phyloP scores from a whole-genome alignment of 2,329 filamentous ascomycete genomes.

The Bipolaris cookei region DNA sequence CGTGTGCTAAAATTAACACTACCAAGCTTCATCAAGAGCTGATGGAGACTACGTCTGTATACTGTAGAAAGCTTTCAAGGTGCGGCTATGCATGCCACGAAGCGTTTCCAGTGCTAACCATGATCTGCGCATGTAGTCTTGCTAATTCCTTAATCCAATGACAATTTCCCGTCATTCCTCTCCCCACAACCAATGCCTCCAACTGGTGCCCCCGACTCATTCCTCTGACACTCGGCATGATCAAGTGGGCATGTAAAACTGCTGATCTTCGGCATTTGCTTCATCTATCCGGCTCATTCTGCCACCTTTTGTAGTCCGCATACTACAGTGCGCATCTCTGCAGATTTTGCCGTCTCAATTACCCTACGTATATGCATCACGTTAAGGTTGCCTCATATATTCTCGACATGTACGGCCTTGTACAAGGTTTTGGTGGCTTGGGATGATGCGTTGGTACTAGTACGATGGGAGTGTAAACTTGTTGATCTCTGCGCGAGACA shows the following conservation, averaged over 20 bases:
- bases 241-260: not conserved
- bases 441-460: not conserved
- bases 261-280: not conserved
- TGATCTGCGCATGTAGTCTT: not conserved
- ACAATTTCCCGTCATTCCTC: not conserved
- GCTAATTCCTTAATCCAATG: not conserved
- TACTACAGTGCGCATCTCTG: not conserved
- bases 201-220: not conserved
- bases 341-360: not conserved
- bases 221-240: not conserved
- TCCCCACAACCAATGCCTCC: too few species aligned
- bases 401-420: not conserved
- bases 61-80: not conserved
- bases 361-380: not conserved
- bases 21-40: constrained; percentile 11
- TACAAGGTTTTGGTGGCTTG: not conserved
- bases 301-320: not conserved
- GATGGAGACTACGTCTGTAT: not conserved
- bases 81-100: not conserved
- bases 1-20: constrained; percentile 3
- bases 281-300: not conserved
- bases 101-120: not conserved
- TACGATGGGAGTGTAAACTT: not conserved
- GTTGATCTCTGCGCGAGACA: not conserved
- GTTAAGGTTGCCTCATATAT: not conserved